Conservation (phyloP, 371 early-diverging fungal species). For the Massospora cicadina region DNA sequence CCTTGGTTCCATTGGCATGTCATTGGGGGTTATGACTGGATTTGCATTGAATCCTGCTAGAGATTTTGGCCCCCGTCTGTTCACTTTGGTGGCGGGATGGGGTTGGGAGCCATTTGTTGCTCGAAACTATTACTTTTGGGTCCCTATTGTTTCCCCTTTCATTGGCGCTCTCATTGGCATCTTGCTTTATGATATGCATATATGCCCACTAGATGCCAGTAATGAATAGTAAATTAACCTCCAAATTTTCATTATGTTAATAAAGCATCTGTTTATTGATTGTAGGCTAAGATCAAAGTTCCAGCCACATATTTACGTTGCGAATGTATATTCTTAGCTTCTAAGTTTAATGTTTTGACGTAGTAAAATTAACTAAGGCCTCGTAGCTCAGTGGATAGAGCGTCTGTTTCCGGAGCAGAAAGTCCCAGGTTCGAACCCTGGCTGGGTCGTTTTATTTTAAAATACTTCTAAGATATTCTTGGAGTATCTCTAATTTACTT, state of each 20-base stretch:
- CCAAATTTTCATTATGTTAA: not conserved
- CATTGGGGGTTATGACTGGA: slow-evolving; percentile 51
- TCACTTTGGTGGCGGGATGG: slow-evolving; percentile 59
- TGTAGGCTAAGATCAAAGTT: too few species aligned
- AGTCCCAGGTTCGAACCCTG: not conserved
- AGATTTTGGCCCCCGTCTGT: slow-evolving; percentile 73
- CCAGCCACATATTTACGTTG: too few species aligned
- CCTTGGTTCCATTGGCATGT: slow-evolving; percentile 38
- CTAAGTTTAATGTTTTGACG: too few species aligned
- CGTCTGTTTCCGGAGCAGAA: not conserved
- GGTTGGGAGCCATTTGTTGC: slow-evolving; percentile 45
- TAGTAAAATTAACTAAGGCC: not conserved
- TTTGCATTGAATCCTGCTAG: slow-evolving; percentile 76
- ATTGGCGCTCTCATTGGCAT: slow-evolving; percentile 52
- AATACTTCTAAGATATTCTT: not conserved
- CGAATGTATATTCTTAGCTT: too few species aligned
- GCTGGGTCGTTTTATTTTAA: not conserved
- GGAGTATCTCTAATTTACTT: too few species aligned
- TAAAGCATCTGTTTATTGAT: not conserved
- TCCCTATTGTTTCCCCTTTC: slow-evolving; percentile 68
- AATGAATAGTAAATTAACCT: not conserved
- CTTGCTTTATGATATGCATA: slow-evolving; percentile 37
- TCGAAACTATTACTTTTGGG: slow-evolving; percentile 46
- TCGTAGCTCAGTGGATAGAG: not conserved
- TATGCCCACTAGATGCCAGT: slow-evolving; percentile 14